Evolutionary conservation across 164 flowering plant species (phyloP).

Genomic region (Liquidambar formosana): DNA sequence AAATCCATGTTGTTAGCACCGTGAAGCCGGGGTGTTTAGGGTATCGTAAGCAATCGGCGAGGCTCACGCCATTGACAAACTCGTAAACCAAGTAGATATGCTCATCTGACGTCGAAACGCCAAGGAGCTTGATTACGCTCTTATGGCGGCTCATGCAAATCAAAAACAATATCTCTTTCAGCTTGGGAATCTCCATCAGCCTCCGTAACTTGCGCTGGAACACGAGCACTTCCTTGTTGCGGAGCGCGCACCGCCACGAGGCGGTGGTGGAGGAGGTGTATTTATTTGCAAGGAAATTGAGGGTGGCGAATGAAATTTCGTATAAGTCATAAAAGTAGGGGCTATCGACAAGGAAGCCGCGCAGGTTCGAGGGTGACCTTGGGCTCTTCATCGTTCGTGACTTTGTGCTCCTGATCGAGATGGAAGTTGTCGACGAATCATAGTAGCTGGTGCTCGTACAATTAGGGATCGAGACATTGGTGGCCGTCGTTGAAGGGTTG

Average conservation of each 20-base stretch:
- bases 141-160: slow-evolving; percentile 54
- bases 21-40: slow-evolving; percentile 58
- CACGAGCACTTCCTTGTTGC: slow-evolving; percentile 34
- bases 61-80: no score
- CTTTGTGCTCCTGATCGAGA: no score
- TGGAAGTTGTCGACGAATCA: slow-evolving; percentile 25
- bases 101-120: no score
- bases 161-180: slow-evolving; percentile 17
- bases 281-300: slow-evolving; percentile 46
- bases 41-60: slow-evolving; percentile 55
- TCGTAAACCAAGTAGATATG: no score
- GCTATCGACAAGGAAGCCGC: slow-evolving; percentile 34
- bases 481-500: no score
- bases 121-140: slow-evolving; percentile 61
- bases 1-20: slow-evolving; percentile 62
- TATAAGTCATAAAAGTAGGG: slow-evolving; percentile 45
- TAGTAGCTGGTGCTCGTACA: no score
- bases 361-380: slow-evolving; percentile 37
- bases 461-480: no score
- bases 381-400: no score
- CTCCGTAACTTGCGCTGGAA: no score
- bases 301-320: slow-evolving; percentile 53
- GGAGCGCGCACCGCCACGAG: slow-evolving; percentile 42
- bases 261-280: slow-evolving; percentile 34
- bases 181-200: slow-evolving; percentile 8